Base-by-base conservation (phyloP, 2,329 filamentous ascomycete species). In the Diaporthe vexans region DNA sequence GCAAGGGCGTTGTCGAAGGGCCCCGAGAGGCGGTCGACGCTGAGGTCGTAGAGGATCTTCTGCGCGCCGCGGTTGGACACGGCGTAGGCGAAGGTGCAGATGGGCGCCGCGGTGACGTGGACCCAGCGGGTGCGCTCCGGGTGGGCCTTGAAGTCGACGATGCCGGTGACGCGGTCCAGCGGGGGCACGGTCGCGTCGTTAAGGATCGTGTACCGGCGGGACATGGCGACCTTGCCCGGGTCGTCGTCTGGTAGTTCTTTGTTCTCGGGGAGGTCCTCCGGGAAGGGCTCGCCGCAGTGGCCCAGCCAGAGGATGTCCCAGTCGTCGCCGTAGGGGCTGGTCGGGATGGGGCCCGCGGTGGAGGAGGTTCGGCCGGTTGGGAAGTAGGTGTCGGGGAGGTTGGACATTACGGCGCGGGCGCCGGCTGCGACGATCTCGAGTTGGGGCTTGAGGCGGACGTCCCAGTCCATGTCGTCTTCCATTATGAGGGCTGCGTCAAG, bases 251-350 rank as follows among this genome's bases (percentile, higher is more conserved):
- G 52, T 8, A 72, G 54, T 26, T 43, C 61, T 24, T 63, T 61
- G 61, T 74, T 71, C 68, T 76, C 74, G 35, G 61, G 37, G 15
- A 76, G 68, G 4, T 74, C 61, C 56, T 76, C 74, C 1, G 81
- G 81, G 70, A 84, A 82, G 15, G 79, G 78, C 57, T 81, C 81
- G 48, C 84, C 84, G 77, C 87, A 89, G 74, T 86, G 85, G 35
- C 88, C 88, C 2, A 89, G 81, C 87, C 87, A 89, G 33, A 89
- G 82, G 46, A 89, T 78, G 76, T 90, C 88, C 88, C 87, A 90
- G 74, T 85, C 80, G 69, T 84, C 83, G 15, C 88, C 87, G 77
- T 88, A 90, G 35, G 75, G 74, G 29, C 57, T 74, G 59, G 21
- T 69, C 26, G 57, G 54, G 69, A 72, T 9, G 57, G 59, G 29